Conservation (phyloP, 2,329 filamentous ascomycete genomes). For the Fusarium tupiense region DNA sequence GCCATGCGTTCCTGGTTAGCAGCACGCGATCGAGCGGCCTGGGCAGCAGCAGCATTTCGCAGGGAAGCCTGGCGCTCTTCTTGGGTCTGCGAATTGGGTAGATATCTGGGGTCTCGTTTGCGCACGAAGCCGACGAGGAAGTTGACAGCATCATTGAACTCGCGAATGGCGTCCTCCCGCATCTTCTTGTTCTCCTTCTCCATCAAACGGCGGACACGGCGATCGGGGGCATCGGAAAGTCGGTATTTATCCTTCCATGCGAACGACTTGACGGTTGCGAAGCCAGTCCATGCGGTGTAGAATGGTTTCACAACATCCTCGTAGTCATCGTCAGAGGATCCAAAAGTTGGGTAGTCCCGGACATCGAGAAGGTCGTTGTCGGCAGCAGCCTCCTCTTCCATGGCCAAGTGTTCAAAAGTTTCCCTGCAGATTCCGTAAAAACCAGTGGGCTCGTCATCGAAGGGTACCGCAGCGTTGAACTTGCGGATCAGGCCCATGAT, state of each 20-base stretch:
- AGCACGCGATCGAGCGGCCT: slow-evolving; percentile 84
- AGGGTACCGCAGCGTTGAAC: slow-evolving; percentile 81
- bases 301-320: slow-evolving; percentile 82
- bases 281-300: slow-evolving; percentile 82
- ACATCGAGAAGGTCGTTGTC: slow-evolving; percentile 71
- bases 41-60: slow-evolving; percentile 81
- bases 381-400: slow-evolving; percentile 81
- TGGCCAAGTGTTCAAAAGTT: slow-evolving; percentile 81
- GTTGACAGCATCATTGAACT: slow-evolving; percentile 93
- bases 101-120: slow-evolving; percentile 89
- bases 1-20: slow-evolving; percentile 80
- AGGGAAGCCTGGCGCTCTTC: slow-evolving; percentile 82
- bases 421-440: slow-evolving; percentile 85
- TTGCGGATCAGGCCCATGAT: slow-evolving; percentile 80
- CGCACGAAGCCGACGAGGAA: slow-evolving; percentile 88
- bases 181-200: slow-evolving; percentile 93
- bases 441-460: slow-evolving; percentile 80
- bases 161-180: slow-evolving; percentile 82
- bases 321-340: slow-evolving; percentile 77
- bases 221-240: slow-evolving; percentile 86
- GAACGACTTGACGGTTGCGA: slow-evolving; percentile 86
- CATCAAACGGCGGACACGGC: slow-evolving; percentile 83
- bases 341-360: slow-evolving; percentile 83
- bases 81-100: slow-evolving; percentile 79
- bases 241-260: slow-evolving; percentile 89